Percentiles rank a stretch among this genome's conserved stretches.
Evolutionary conservation across 352 stramenopile genomes (phyloP).

Genomic region (Pythium chondricola): DNA sequence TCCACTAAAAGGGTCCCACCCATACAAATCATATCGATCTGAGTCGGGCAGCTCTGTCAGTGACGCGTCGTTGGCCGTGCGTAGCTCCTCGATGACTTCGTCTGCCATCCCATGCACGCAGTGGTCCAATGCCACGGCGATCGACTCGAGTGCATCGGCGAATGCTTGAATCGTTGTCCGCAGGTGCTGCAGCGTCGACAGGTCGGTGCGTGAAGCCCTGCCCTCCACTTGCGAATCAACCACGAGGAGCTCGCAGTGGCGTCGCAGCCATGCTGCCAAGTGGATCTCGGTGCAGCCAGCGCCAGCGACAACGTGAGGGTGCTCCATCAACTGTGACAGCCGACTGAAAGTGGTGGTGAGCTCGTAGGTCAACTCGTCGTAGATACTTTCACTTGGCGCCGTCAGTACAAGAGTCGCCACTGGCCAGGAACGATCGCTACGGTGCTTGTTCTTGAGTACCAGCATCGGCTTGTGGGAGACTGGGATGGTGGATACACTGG

Average conservation of each 20-base stretch:
- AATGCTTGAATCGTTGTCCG: slow-evolving; percentile 5
- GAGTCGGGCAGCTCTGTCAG: slow-evolving; percentile 2
- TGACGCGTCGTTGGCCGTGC: slow-evolving; percentile 21
- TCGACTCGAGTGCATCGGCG: slow-evolving; percentile 12
- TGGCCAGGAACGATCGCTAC: slow-evolving; percentile 9
- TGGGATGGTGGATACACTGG: slow-evolving; percentile 27
- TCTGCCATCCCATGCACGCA: slow-evolving; percentile 6
- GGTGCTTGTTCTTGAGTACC: slow-evolving; percentile 1
- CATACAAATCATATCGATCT: slow-evolving; percentile 20
- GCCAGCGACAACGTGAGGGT: slow-evolving; percentile 33
- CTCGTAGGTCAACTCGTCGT: slow-evolving; percentile 32
- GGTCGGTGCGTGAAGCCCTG: background rate
- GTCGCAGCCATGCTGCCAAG: slow-evolving; percentile 29
- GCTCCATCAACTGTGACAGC: slow-evolving; percentile 30
- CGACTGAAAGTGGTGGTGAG: slow-evolving; percentile 34
- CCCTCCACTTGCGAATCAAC: background rate
- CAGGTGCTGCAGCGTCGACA: slow-evolving; percentile 2
- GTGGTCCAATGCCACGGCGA: slow-evolving; percentile 9
- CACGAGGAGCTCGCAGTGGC: slow-evolving; percentile 22
- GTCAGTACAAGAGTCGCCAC: slow-evolving; percentile 39
- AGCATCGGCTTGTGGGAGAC: slow-evolving; percentile 33
- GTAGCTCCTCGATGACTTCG: slow-evolving; percentile 24
- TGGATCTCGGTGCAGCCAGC: slow-evolving; percentile 48
- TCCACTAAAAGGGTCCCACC: slow-evolving; percentile 29
- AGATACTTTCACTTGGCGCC: no score